Base-by-base conservation (phyloP, 768 basidiomycete genomes). In the Ramaria sp. region DNA sequence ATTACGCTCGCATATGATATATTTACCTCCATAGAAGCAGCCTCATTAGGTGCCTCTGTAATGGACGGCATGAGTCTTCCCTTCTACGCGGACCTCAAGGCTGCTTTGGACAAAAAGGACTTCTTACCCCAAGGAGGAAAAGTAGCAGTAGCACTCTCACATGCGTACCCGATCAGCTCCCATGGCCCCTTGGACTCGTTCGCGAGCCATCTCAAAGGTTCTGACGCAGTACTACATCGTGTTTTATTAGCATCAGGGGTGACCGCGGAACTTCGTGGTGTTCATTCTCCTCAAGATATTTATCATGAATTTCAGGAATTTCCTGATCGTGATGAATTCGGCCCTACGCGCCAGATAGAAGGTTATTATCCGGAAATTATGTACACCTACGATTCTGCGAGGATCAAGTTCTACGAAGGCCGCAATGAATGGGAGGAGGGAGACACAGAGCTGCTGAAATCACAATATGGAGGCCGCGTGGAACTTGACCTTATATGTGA, bases 1-100 rank as follows among this genome's bases (percentile, higher is more conserved):
- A 67, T 77, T 6, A 74, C 74, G 0, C 59, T 76, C 41, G 76
- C 73, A 0, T 75, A 73, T 63, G 55, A 49, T 30, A 57, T 47
- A 3, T 57, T 57, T 38, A 19, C 53, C 15, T 54, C 53, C n/a
- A 10, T 5, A 54, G 53, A 12, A 13, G 3, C 20, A 12, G 13
- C 12, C 20, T 10, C 46, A 12, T 13, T 2, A 4, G 22, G 7
- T 11, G 5, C 7, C 19, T 7, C 17, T 13, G 27, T 17, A 19
- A 22, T 15, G n/a, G 38, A 27, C 10, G 17, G 27, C 34, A 54
- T 19, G 22, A 12, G 15, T 19, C 19, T 20, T 43, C n/a, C n/a
- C n/a, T n/a, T 54, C n/a, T 54, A 22, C 19, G 7, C 22, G 12
- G 20, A 54, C 10, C 10, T 54, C 41, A 30, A 24, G 13, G 17